Conservation (phyloP, 352 stramenopile species). For the Phytophthora agathidicida region DNA sequence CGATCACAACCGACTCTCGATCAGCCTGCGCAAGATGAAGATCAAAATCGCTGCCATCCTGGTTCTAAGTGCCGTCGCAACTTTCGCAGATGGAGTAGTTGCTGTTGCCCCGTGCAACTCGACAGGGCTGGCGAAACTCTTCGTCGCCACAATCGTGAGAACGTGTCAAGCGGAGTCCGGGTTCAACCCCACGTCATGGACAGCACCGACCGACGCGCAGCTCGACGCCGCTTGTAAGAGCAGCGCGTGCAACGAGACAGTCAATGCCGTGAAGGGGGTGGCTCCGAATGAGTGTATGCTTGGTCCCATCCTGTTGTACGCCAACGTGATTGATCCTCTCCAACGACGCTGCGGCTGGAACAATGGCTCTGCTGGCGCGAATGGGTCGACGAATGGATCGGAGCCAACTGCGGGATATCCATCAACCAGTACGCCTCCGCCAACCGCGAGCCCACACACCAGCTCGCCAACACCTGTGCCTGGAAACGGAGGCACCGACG, state of each 20-base stretch:
- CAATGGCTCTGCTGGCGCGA: conserved; percentile 1
- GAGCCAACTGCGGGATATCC: conserved; percentile 1
- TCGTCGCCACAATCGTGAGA: conserved; percentile 28
- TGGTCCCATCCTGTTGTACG: conserved; percentile 27
- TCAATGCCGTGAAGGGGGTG: conserved; percentile 30
- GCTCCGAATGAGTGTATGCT: conserved; percentile 41
- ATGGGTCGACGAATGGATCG: conserved; percentile 17
- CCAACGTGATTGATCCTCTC: conserved; percentile 33
- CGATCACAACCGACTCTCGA: not conserved
- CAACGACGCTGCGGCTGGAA: conserved; percentile 16
- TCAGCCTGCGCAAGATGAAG: conserved; percentile 21
- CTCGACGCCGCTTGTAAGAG: conserved; percentile 39
- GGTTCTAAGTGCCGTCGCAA: conserved; percentile 6
- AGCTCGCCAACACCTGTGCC: conserved; percentile 4
- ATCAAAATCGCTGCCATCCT: conserved; percentile 1
- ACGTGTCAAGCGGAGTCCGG: conserved; percentile 35
- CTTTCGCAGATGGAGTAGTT: not conserved
- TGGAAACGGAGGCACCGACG: conserved; percentile 12
- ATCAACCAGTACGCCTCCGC: conserved; percentile 11
- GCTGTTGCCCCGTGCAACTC: conserved; percentile 31
- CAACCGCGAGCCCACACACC: conserved; percentile 3
- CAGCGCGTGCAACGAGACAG: conserved; percentile 29
- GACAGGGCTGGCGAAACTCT: conserved; percentile 29
- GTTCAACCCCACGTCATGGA: conserved; percentile 41
- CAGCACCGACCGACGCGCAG: conserved; percentile 26